Percentiles rank a stretch among this genome's conserved stretches.
phyloP scores from a whole-genome alignment of 805 yeast genomes.

The Pichia nakasei region DNA sequence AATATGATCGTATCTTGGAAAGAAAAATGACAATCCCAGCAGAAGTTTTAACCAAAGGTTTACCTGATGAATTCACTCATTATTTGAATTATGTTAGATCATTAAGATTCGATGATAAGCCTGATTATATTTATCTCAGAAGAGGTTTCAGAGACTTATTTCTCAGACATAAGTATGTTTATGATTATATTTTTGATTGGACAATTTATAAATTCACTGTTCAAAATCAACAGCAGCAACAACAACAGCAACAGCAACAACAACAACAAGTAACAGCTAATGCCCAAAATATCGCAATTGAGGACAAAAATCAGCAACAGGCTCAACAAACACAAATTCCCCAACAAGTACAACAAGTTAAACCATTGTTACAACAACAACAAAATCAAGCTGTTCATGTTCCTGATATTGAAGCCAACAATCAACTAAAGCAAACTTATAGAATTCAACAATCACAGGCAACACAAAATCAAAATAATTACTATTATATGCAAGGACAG shows the following conservation, averaged over 20 bases:
- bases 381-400: conserved; percentile 26
- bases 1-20: conserved; percentile 93
- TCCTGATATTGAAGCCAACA: conserved; percentile 21
- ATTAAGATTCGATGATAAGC: conserved; percentile 90
- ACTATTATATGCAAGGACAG: conserved; percentile 14
- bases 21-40: conserved; percentile 87
- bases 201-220: conserved; percentile 74
- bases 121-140: conserved; percentile 85
- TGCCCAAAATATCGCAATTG: too few relatives aligned
- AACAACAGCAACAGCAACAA: conserved; percentile 17
- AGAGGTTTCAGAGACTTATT: conserved; percentile 84
- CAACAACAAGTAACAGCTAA: conserved; percentile 1
- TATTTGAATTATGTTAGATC: conserved; percentile 86
- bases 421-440: conserved; percentile 10
- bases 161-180: conserved; percentile 77
- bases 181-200: conserved; percentile 97
- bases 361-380: conserved; percentile 25
- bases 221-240: conserved; percentile 36
- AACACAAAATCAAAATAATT: conserved; percentile 13
- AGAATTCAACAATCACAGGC: conserved; percentile 14
- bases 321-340: conserved; percentile 31
- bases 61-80: conserved; percentile 83
- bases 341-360: conserved; percentile 9
- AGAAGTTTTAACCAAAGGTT: conserved; percentile 79
- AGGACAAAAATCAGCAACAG: conserved; percentile 11